phyloP scores from a whole-genome alignment of 2,329 filamentous ascomycete species.

The Verticillium nonalfalfae region DNA sequence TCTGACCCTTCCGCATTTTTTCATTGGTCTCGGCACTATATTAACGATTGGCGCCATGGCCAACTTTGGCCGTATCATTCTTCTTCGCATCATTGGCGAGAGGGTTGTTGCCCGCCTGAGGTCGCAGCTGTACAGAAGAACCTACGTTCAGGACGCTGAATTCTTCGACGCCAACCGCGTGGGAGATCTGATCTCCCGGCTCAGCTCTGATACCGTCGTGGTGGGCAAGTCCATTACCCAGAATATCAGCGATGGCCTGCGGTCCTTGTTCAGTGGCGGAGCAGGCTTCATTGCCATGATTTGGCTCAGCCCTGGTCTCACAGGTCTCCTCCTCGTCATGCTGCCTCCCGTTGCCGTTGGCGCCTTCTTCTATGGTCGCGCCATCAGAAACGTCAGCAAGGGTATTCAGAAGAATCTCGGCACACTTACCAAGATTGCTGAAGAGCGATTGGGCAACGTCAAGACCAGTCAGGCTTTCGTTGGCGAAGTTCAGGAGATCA shows the following conservation, averaged over 20 bases:
- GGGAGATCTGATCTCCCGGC: conserved; percentile 89
- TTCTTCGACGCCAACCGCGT: conserved; percentile 98
- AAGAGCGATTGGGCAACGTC: conserved; percentile 95
- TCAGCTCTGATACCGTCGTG: conserved; percentile 94
- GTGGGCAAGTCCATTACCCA: conserved; percentile 98
- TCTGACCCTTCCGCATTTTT: conserved; percentile 81
- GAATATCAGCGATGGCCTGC: conserved; percentile 92
- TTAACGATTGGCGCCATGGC: conserved; percentile 79
- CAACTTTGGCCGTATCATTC: conserved; percentile 90
- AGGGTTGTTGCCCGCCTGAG: conserved; percentile 86
- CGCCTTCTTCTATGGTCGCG: conserved; percentile 85
- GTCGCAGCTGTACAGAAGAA: conserved; percentile 83
- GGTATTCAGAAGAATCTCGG: conserved; percentile 93
- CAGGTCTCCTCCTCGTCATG: conserved; percentile 77
- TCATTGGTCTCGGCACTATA: conserved; percentile 68
- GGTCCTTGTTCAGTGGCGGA: conserved; percentile 80
- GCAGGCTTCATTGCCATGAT: conserved; percentile 91
- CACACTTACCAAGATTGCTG: conserved; percentile 90
- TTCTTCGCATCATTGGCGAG: conserved; percentile 90
- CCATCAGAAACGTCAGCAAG: conserved; percentile 82
- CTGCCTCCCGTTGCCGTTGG: conserved; percentile 87
- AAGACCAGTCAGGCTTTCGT: conserved; percentile 95
- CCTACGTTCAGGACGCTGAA: conserved; percentile 94
- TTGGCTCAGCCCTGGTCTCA: conserved; percentile 89
- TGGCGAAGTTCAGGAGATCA: conserved; percentile 84